A percentile compares a stretch with the other conserved stretches of the same genome.
Evolutionary conservation across 495 filamentous ascomycete species (phyloP).

Genomic region (Paragyromitra xinjiangensis): DNA sequence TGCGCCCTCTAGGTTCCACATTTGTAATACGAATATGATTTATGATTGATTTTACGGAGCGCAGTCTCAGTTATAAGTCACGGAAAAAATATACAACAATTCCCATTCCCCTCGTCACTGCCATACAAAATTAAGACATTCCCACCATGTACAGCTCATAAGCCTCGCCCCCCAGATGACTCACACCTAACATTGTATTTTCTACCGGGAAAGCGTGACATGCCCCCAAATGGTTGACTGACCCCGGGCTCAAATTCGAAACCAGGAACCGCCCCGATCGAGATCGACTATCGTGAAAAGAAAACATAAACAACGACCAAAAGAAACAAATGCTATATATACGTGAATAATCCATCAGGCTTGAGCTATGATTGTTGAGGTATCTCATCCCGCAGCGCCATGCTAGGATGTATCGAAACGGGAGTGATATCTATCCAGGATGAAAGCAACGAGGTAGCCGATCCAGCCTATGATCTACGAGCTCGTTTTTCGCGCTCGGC

Average conservation of each 20-base stretch:
- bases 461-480: constrained; percentile 7
- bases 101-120: neutral
- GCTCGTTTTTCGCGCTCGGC: constrained; percentile 22
- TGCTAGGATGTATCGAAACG: neutral
- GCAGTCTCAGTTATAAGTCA: neutral
- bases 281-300: neutral
- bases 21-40: neutral
- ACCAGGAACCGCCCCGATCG: neutral
- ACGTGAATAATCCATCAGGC: neutral
- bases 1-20: too few species aligned
- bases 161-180: neutral
- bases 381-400: neutral
- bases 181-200: neutral
- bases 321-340: neutral
- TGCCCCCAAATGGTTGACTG: neutral
- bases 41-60: neutral
- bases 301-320: neutral
- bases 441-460: neutral
- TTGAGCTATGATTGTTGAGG: neutral
- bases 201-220: neutral
- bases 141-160: neutral
- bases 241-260: neutral
- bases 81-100: neutral
- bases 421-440: neutral
- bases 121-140: neutral